phyloP scores from a whole-genome alignment of 495 filamentous ascomycete species.

The Saxophila tyrrhenica region DNA sequence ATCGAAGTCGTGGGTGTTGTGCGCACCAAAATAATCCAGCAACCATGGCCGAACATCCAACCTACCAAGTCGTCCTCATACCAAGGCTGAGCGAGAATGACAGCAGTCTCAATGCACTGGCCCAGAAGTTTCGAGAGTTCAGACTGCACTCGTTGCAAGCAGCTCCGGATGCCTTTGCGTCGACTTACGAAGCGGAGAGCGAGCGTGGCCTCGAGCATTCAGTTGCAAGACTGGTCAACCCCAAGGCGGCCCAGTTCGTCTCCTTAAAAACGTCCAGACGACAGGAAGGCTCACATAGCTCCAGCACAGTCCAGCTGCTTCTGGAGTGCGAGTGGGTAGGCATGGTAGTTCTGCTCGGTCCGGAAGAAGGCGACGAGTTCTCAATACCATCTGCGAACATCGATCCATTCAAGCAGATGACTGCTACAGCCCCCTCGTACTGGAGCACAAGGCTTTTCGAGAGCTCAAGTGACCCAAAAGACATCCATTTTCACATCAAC shows the following conservation, averaged over 20 bases:
- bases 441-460: neutral
- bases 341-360: slow-evolving; percentile 25
- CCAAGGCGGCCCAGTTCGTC: slow-evolving; percentile 34
- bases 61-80: slow-evolving; percentile 19
- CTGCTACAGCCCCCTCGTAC: neutral
- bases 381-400: neutral
- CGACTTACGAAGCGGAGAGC: slow-evolving; percentile 37
- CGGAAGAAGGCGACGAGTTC: slow-evolving; percentile 5
- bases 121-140: slow-evolving; percentile 16
- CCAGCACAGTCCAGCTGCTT: slow-evolving; percentile 14
- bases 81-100: slow-evolving; percentile 14
- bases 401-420: slow-evolving; percentile 6
- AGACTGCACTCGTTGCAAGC: slow-evolving; percentile 26
- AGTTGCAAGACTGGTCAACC: slow-evolving; percentile 36
- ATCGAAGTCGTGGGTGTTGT: neutral
- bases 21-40: neutral
- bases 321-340: slow-evolving; percentile 24
- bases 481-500: slow-evolving; percentile 18
- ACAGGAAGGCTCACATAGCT: slow-evolving; percentile 11
- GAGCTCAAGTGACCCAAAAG: slow-evolving; percentile 3
- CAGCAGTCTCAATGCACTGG: slow-evolving; percentile 10
- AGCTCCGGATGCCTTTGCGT: slow-evolving; percentile 36
- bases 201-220: slow-evolving; percentile 34
- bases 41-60: slow-evolving; percentile 23
- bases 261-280: slow-evolving; percentile 21